Conservation (phyloP, 2,329 filamentous ascomycete species). For the Aureobasidium leucospermi region DNA sequence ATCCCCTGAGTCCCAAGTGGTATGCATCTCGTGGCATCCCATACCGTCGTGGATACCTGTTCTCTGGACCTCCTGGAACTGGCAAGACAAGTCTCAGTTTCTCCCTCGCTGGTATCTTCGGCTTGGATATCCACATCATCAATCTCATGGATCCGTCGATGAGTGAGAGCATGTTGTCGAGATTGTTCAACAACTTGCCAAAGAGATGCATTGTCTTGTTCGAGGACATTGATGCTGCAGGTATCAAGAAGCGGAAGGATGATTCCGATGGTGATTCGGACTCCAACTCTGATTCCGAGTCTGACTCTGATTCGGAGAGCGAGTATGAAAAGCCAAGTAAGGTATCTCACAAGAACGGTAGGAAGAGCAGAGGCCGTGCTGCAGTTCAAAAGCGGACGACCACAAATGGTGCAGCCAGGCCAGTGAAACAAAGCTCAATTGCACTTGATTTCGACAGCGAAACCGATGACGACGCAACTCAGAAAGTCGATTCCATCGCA, state of each 20-base stretch:
- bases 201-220: constrained; percentile 40
- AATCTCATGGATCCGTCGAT: constrained; percentile 61
- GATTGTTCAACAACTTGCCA: constrained; percentile 37
- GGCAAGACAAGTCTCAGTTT: constrained; percentile 32
- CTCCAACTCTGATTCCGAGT: background rate
- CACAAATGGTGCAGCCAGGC: background rate
- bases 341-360: background rate
- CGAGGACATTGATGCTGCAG: constrained; percentile 43
- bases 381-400: background rate
- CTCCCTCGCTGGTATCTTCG: constrained; percentile 41
- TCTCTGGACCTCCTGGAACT: constrained; percentile 57
- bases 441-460: background rate
- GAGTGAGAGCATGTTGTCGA: constrained; percentile 54
- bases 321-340: background rate
- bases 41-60: constrained; percentile 74
- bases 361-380: background rate
- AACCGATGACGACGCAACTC: background rate
- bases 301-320: background rate
- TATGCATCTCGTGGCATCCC: constrained; percentile 79
- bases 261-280: background rate
- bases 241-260: constrained; percentile 30
- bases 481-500: background rate
- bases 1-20: constrained; percentile 67
- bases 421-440: background rate
- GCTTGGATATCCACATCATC: constrained; percentile 39